Evolutionary conservation across 768 basidiomycete genomes (phyloP).

Genomic region (Collybiopsis luxurians): DNA sequence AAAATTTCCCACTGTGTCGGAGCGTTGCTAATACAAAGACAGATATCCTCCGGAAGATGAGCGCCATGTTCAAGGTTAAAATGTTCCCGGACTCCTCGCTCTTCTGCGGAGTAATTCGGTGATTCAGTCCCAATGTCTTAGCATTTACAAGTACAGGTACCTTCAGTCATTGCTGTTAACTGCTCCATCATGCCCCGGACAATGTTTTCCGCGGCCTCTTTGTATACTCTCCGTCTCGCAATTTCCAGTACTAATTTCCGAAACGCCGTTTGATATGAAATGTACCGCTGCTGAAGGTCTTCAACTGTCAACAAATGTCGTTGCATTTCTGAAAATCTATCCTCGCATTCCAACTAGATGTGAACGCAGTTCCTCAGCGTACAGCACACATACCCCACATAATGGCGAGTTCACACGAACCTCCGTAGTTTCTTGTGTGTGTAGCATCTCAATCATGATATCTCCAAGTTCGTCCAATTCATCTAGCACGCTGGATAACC

Average conservation of each 20-base stretch:
- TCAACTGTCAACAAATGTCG: slow-evolving; percentile 60
- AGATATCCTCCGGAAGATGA: slow-evolving; percentile 77
- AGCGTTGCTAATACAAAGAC: slow-evolving; percentile 69
- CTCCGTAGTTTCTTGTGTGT: slow-evolving; percentile 66
- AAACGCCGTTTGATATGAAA: slow-evolving; percentile 71
- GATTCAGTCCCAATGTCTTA: neutral
- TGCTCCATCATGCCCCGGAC: slow-evolving; percentile 65
- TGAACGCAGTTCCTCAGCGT: neutral
- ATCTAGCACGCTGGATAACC: slow-evolving; percentile 48
- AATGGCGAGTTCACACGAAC: slow-evolving; percentile 29
- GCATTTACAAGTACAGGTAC: slow-evolving; percentile 30
- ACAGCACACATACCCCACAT: neutral
- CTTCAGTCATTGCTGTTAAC: slow-evolving; percentile 63
- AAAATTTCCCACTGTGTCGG: slow-evolving; percentile 73
- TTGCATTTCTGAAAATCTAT: slow-evolving; percentile 54
- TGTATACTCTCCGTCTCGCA: slow-evolving; percentile 61
- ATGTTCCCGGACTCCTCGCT: slow-evolving; percentile 55
- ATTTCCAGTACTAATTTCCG: slow-evolving; percentile 74
- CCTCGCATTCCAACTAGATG: slow-evolving; percentile 47
- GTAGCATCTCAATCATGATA: slow-evolving; percentile 77
- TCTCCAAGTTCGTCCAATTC: slow-evolving; percentile 77
- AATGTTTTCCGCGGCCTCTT: slow-evolving; percentile 62
- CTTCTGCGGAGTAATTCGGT: slow-evolving; percentile 44
- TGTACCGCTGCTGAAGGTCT: slow-evolving; percentile 62
- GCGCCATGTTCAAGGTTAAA: slow-evolving; percentile 76